Conservation (phyloP, 1,139 yeast genomes). For the Blastobotrys arbuscula region DNA sequence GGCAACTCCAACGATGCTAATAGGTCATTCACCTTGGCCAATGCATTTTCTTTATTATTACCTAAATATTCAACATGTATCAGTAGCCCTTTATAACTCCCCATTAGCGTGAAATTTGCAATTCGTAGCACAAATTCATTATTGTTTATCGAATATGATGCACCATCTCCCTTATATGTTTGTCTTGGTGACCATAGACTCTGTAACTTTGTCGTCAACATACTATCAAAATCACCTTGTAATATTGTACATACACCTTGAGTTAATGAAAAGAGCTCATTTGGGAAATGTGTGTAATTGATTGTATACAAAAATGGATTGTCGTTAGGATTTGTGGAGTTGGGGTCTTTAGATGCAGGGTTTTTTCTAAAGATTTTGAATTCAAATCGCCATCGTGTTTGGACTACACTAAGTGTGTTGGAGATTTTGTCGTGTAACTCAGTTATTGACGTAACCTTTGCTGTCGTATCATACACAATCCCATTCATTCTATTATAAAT, state of each 20-base stretch:
- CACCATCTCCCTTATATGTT: slow-evolving; percentile 71
- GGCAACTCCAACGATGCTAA: slow-evolving; percentile 16
- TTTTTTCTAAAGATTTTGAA: slow-evolving; percentile 63
- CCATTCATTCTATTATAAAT: slow-evolving; percentile 28
- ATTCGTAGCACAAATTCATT: slow-evolving; percentile 44
- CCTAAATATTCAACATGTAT: slow-evolving; percentile 44
- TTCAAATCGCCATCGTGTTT: slow-evolving; percentile 61
- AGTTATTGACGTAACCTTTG: slow-evolving; percentile 60
- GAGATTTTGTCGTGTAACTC: slow-evolving; percentile 62
- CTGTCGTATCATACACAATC: slow-evolving; percentile 48
- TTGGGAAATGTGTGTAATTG: slow-evolving; percentile 49
- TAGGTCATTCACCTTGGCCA: slow-evolving; percentile 15
- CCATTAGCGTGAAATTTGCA: slow-evolving; percentile 69
- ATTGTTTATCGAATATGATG: slow-evolving; percentile 42
- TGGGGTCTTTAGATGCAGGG: slow-evolving; percentile 25
- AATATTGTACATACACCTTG: slow-evolving; percentile 34
- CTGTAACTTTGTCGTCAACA: slow-evolving; percentile 49
- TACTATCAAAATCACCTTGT: slow-evolving; percentile 31
- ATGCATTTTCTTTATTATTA: slow-evolving; percentile 5
- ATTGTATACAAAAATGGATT: slow-evolving; percentile 48
- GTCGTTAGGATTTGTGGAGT: slow-evolving; percentile 1
- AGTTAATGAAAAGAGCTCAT: slow-evolving; percentile 48
- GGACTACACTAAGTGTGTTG: slow-evolving; percentile 53
- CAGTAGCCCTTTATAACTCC: slow-evolving; percentile 64
- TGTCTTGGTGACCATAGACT: slow-evolving; percentile 71